phyloP scores from a whole-genome alignment of 371 early-diverging fungal species.

The Batrachochytrium dendrobatidis region DNA sequence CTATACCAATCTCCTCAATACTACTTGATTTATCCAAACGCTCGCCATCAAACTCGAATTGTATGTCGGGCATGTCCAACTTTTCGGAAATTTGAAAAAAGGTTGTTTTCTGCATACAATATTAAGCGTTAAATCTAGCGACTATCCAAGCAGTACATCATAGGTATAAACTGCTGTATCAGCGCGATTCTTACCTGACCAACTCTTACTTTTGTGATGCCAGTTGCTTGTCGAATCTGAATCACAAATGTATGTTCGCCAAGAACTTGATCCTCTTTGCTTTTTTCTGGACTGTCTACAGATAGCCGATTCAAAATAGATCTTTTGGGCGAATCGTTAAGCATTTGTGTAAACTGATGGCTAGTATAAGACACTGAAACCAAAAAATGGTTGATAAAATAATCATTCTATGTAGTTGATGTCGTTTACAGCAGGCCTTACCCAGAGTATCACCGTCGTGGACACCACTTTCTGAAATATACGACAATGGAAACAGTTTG shows the following conservation, averaged over 20 bases:
- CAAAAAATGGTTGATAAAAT: neutral
- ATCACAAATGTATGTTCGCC: neutral
- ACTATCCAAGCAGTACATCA: neutral
- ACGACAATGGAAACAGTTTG: neutral
- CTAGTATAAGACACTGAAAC: constrained; percentile 1
- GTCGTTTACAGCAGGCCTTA: too few species aligned
- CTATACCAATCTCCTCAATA: neutral
- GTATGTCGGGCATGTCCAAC: neutral
- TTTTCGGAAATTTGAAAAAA: neutral
- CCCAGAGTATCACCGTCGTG: neutral
- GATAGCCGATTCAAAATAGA: neutral
- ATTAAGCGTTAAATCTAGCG: neutral
- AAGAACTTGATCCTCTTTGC: neutral
- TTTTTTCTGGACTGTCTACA: neutral
- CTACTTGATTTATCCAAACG: neutral
- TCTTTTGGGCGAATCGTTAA: neutral
- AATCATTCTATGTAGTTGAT: neutral
- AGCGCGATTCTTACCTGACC: neutral
- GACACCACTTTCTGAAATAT: constrained; percentile 4
- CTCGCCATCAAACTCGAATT: constrained; percentile 5
- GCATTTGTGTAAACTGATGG: neutral
- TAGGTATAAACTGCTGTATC: neutral
- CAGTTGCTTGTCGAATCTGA: neutral
- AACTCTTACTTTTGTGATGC: neutral
- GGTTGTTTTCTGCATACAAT: constrained; percentile 1